phyloP scores from a whole-genome alignment of 2,329 filamentous ascomycete genomes.

The Huntiella savannae region DNA sequence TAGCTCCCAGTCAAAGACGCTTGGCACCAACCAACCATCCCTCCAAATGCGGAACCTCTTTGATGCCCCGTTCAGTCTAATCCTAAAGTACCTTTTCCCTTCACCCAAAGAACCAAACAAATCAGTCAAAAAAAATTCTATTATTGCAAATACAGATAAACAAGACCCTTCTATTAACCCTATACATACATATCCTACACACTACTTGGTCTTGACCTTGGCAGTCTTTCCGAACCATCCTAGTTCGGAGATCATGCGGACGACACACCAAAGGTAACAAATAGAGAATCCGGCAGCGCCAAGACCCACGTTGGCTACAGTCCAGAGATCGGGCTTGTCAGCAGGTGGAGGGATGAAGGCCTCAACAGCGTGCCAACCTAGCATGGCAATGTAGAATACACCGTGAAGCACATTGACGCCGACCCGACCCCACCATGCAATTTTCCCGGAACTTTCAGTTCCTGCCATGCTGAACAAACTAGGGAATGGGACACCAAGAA shows the following conservation, averaged over 20 bases:
- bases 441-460: conserved; percentile 12
- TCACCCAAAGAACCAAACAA: too few species aligned
- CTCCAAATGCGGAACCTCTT: too few species aligned
- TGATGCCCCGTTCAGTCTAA: too few species aligned
- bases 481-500: conserved; percentile 62
- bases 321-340: conserved; percentile 82
- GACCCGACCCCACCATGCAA: conserved; percentile 15
- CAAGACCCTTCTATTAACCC: not conserved
- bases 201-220: conserved; percentile 22
- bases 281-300: conserved; percentile 70
- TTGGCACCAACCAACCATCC: too few species aligned
- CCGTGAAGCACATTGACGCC: conserved; percentile 50
- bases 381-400: conserved; percentile 59
- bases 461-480: conserved; percentile 35
- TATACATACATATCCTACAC: not conserved
- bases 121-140: too few species aligned
- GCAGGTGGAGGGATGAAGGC: conserved; percentile 46
- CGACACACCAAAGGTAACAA: conserved; percentile 83
- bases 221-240: conserved; percentile 24
- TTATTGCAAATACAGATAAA: conserved; percentile 2
- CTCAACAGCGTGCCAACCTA: conserved; percentile 63
- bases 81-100: too few species aligned
- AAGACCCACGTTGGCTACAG: conserved; percentile 73
- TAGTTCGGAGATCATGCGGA: conserved; percentile 43
- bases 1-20: too few species aligned